Evolutionary conservation across 495 filamentous ascomycete genomes (phyloP).

Genomic region (Aeminium ludgeri): DNA sequence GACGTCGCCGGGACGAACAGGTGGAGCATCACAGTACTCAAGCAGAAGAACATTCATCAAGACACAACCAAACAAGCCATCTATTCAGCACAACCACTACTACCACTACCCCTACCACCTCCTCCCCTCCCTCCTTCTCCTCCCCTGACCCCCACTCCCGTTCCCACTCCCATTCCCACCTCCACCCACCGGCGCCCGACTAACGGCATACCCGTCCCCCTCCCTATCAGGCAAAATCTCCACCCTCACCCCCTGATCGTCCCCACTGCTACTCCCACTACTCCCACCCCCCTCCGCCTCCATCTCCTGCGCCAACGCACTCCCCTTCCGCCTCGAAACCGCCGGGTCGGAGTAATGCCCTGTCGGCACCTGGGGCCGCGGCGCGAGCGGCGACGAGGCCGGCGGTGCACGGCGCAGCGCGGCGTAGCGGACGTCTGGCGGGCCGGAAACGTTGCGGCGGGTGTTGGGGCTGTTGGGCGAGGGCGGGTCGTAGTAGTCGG

Average conservation of each 20-base stretch:
- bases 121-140: conserved; percentile 9
- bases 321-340: conserved; percentile 2
- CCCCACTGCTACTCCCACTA: conserved; percentile 12
- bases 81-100: no score
- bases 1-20: no score
- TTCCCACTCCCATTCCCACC: conserved; percentile 1
- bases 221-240: conserved; percentile 15
- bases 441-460: conserved; percentile 10
- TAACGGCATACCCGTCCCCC: conserved; percentile 7
- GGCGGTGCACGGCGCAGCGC: conserved; percentile 10
- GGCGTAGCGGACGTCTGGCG: conserved; percentile 15
- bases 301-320: conserved; percentile 11
- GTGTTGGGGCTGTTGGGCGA: conserved; percentile 14
- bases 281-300: conserved; percentile 1
- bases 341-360: conserved; percentile 19
- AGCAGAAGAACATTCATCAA: no score
- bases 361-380: conserved; percentile 2
- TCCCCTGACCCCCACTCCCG: conserved; percentile 1
- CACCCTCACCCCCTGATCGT: conserved; percentile 18
- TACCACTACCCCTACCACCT: background rate
- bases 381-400: conserved; percentile 2
- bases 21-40: no score
- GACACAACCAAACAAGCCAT: no score
- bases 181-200: background rate
- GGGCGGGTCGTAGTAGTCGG: conserved; percentile 16